Base-by-base conservation (phyloP, 2,329 filamentous ascomycete genomes). In the Fusarium sp. region DNA sequence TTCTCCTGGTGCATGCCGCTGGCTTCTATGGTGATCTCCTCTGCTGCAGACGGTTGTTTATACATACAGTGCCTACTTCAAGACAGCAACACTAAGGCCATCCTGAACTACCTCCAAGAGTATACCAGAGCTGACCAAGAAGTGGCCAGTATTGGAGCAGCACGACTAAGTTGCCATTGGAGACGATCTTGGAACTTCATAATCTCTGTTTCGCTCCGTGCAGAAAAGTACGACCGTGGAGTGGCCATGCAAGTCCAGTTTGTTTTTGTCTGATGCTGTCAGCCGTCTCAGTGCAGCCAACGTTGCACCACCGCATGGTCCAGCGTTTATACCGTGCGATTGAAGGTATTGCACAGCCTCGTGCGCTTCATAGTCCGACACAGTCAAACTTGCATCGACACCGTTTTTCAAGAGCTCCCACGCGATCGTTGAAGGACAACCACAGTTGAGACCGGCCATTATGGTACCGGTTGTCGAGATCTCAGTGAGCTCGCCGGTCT, bases 401-500 rank as follows among this genome's bases (percentile, higher is more conserved):
- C 89, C 86, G 0, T 80, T 75, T 10, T 81, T 78, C 6, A 94
- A 76, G 0, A 88, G 75, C 0, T 87, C 83, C 89, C 90, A 94
- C 0, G 91, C 89, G 1, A 85, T 88, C 0, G 81, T 81, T 0
- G 90, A 92, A 0, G 91, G 83, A 0, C 89, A 92, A 0, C 90
- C 91, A 65, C 91, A 94, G 69, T 92, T 89, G 81, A 94, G 86
- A 0, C 91, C 91, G 41, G 85, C 84, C 91, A 94, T 93, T 71
- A 92, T 92, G 0, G 90, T 93, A 4, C 86, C 79, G 0, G 80
- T 81, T 0, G 90, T 92, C 10, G 77, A 61, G 2, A 91, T 83
- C 0, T 85, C 77, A 1, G 81, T 82, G 5, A 84, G 78, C 37
- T 83, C 71, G 0, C 86, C 87, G 0, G 77, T 78, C 19, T 81